phyloP scores from a whole-genome alignment of 805 yeast species.

The Teunomyces tritomae region DNA sequence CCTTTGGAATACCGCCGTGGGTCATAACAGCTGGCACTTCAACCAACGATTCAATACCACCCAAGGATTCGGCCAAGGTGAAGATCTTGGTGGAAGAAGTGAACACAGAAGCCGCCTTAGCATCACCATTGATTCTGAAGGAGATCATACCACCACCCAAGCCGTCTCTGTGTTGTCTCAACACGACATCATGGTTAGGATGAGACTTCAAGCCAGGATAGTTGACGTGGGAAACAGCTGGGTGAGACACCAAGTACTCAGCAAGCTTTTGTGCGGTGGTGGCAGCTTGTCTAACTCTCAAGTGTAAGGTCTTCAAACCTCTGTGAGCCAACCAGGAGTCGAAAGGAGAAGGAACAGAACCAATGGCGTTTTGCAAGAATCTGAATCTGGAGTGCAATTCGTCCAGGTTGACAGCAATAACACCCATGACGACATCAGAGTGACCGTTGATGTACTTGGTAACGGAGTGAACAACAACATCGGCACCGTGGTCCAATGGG shows the following conservation, averaged over 20 bases:
- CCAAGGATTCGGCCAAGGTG: slow-evolving; percentile 86
- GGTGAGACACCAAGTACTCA: slow-evolving; percentile 51
- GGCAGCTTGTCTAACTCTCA: slow-evolving; percentile 72
- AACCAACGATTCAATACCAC: slow-evolving; percentile 82
- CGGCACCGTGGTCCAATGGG: slow-evolving; percentile 82
- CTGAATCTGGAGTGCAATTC: slow-evolving; percentile 60
- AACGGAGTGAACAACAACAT: slow-evolving; percentile 83
- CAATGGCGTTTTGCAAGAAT: slow-evolving; percentile 83
- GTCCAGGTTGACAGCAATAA: slow-evolving; percentile 66
- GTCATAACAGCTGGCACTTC: slow-evolving; percentile 93
- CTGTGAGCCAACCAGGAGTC: slow-evolving; percentile 93
- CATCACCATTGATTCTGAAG: slow-evolving; percentile 82
- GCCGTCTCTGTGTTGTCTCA: slow-evolving; percentile 75
- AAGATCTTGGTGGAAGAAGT: slow-evolving; percentile 71
- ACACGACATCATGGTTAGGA: slow-evolving; percentile 59
- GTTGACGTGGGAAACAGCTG: slow-evolving; percentile 63
- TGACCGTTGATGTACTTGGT: slow-evolving; percentile 92
- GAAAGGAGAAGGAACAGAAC: slow-evolving; percentile 86
- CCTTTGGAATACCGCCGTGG: slow-evolving; percentile 84
- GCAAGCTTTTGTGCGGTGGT: slow-evolving; percentile 67
- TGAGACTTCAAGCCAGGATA: slow-evolving; percentile 80
- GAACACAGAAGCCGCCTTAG: slow-evolving; percentile 69
- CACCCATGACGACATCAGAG: slow-evolving; percentile 87
- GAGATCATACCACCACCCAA: slow-evolving; percentile 93
- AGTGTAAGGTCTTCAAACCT: slow-evolving; percentile 82